Base-by-base conservation (phyloP, 2,329 filamentous ascomycete genomes). In the Boeremia lycopersici region DNA sequence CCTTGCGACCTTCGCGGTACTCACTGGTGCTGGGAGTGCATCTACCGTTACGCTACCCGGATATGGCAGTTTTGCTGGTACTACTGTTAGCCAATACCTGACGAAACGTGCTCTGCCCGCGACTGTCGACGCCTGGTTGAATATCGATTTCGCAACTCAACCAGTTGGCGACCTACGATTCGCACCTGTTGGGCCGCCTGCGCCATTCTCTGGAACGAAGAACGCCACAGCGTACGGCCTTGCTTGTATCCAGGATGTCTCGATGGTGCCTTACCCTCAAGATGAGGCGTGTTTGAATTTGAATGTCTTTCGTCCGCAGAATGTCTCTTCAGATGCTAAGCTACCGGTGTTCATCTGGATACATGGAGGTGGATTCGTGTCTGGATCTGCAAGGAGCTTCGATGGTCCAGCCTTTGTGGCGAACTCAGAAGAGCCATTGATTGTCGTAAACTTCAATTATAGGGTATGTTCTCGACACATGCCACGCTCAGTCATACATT, bases 71-170 rank as follows among this genome's bases (percentile, higher is more conserved):
- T 78, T 78, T 53, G 48, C 62, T 23, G 76, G 76, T 13, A 77
- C 68, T 1, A 63, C 66, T 6, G 54, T 78, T 44, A 71, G 70
- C 26, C 59, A 67, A 26, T 77, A 73, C 1, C 47, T 77, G 31
- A 77, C 68, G 28, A 73, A 74, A 42, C 65, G 70, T 15, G 49
- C 66, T 8, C 65, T 78, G 0, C 65, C 72, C 5, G 60, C 57
- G 3, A 36, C 70, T 0, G 75, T 81, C 2, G 76, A 81, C 38
- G 78, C 79, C 3, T 81, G 78, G 79, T 69, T 81, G 2, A 78
- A 78, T 1, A 78, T 81, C 26, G 77, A 79, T 60, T 81, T 79
- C 38, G 71, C 78, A 0, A 74, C 77, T 0, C 70, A 69, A 39
- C 67, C 67, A 9, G 40, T 72, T 0, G 77, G 76, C 2, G 69